Evolutionary conservation across 148 eudicot species (phyloP).

Genomic region (Chenopodium quinoa): DNA sequence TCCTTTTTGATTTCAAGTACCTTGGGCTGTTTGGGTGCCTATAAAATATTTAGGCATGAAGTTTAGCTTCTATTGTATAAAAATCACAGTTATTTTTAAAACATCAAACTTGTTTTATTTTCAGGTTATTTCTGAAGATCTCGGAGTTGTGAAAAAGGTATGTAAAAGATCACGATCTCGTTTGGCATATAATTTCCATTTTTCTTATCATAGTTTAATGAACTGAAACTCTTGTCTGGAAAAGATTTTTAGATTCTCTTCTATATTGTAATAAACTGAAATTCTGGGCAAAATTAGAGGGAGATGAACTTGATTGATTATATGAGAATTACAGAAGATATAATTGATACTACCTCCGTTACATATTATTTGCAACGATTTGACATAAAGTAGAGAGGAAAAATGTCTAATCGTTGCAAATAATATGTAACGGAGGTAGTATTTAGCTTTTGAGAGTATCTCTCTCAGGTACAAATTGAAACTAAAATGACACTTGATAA

Average conservation of each 20-base stretch:
- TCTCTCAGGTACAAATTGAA: no score
- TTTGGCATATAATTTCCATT: not conserved
- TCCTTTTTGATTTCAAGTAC: not conserved
- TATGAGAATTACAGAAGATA: no score
- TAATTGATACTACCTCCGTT: no score
- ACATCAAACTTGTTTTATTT: slow-evolving; percentile 22
- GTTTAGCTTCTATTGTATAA: not conserved
- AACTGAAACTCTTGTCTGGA: not conserved
- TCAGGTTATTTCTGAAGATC: slow-evolving; percentile 84
- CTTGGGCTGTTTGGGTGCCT: not conserved
- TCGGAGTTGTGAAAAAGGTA: slow-evolving; percentile 94
- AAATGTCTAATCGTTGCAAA: no score
- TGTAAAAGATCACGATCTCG: not conserved
- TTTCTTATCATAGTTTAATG: not conserved
- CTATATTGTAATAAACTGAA: not conserved
- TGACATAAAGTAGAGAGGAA: no score
- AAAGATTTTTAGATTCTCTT: not conserved
- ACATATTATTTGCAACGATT: no score
- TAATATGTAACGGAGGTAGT: no score
- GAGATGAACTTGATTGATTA: no score
- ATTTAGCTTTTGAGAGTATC: no score
- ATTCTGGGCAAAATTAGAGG: no score
- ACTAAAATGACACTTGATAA: no score
- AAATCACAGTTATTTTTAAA: not conserved
- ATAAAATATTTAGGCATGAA: not conserved